A percentile compares a stretch with the other conserved stretches of the same genome.
Conservation (phyloP, 164 flowering plant genomes). For the Liquidambar formosana region DNA sequence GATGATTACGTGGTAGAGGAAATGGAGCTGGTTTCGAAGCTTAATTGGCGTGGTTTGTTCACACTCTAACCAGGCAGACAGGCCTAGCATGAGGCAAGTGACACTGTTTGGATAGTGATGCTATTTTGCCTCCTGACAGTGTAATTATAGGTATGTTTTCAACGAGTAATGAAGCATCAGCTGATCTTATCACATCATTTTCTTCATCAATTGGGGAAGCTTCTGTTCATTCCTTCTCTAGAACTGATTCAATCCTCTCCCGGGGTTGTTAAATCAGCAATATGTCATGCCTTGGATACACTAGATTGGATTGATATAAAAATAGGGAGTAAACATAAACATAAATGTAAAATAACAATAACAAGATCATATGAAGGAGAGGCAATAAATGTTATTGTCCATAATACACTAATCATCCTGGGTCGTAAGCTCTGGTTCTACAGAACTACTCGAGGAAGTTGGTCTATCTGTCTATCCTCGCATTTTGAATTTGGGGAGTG, state of each 20-base stretch:
- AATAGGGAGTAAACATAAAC: too few species aligned
- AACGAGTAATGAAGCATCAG: constrained; percentile 4
- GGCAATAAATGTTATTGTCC: too few species aligned
- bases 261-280: not conserved
- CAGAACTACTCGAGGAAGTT: too few species aligned
- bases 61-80: constrained; percentile 7
- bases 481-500: not conserved
- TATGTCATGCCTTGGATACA: too few species aligned
- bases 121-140: constrained; percentile 10
- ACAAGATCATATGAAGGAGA: too few species aligned
- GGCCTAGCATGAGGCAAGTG: constrained; percentile 40
- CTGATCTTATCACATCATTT: constrained; percentile 1
- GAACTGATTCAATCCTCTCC: not conserved
- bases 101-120: constrained; percentile 27
- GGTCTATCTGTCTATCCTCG: too few species aligned
- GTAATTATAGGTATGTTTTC: not conserved
- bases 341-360: too few species aligned
- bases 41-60: constrained; percentile 34
- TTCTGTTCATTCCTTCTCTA: not conserved
- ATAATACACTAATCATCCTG: too few species aligned
- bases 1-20: too few species aligned
- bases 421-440: too few species aligned
- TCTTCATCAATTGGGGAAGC: constrained; percentile 3
- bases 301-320: too few species aligned
- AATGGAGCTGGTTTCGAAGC: too few species aligned